A percentile compares a stretch with the other conserved stretches of the same genome.
phyloP scores from a whole-genome alignment of 345 rosid species.

The Camelina sativa region DNA sequence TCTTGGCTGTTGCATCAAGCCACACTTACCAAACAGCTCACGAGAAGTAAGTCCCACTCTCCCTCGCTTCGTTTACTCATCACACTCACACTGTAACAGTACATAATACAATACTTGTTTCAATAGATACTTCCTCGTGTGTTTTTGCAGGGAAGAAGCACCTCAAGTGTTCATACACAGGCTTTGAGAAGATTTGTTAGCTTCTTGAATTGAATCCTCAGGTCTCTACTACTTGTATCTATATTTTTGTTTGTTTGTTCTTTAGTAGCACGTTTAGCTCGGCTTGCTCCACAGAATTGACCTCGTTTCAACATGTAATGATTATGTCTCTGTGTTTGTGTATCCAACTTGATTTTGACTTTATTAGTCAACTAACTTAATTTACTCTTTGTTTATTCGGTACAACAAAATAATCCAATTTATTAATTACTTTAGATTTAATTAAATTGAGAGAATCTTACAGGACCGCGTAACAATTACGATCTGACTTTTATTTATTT shows the following conservation, averaged over 20 bases:
- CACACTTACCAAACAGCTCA: slow-evolving; percentile 67
- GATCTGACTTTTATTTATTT: neutral
- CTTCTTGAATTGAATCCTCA: slow-evolving; percentile 26
- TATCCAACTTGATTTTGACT: neutral
- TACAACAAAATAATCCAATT: neutral
- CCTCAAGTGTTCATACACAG: slow-evolving; percentile 63
- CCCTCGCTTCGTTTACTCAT: neutral
- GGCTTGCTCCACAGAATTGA: neutral
- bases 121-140: neutral
- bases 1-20: slow-evolving; percentile 74
- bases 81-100: neutral
- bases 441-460: neutral
- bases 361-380: neutral
- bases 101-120: neutral
- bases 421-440: neutral
- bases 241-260: neutral
- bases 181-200: slow-evolving; percentile 12
- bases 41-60: slow-evolving; percentile 59
- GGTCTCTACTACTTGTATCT: slow-evolving; percentile 8
- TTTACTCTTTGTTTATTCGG: too few species aligned
- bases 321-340: neutral
- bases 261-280: slow-evolving; percentile 26
- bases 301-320: slow-evolving; percentile 13
- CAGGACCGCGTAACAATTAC: slow-evolving; percentile 4
- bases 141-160: slow-evolving; percentile 59